phyloP scores from a whole-genome alignment of 2,329 filamentous ascomycete genomes.

The Aspergillus quadricinctus region DNA sequence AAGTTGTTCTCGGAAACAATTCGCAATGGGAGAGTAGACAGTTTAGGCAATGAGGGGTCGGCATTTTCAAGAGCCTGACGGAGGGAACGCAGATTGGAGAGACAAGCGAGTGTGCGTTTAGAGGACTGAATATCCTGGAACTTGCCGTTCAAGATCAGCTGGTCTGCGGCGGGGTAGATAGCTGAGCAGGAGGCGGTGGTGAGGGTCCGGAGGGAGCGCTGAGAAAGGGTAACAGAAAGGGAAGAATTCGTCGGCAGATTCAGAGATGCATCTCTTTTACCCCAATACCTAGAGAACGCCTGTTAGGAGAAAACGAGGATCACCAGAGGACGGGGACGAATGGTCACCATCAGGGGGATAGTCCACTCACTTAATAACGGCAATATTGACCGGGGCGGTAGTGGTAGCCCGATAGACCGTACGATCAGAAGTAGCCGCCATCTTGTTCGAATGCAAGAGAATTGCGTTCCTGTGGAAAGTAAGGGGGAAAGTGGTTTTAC shows the following conservation, averaged over 20 bases:
- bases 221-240: constrained; percentile 91
- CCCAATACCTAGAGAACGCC: constrained; percentile 67
- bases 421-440: constrained; percentile 33
- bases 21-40: constrained; percentile 71
- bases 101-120: constrained; percentile 89
- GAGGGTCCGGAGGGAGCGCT: constrained; percentile 87
- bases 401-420: constrained; percentile 85
- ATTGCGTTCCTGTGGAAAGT: constrained; percentile 6
- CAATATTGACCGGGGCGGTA: constrained; percentile 96
- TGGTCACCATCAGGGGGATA: constrained; percentile 9
- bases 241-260: constrained; percentile 98
- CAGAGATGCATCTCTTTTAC: constrained; percentile 87
- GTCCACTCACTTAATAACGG: constrained; percentile 77
- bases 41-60: constrained; percentile 72
- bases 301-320: constrained; percentile 5
- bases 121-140: constrained; percentile 74
- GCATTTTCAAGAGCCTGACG: constrained; percentile 69
- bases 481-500: constrained; percentile 6
- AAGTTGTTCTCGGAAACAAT: constrained; percentile 99
- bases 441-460: constrained; percentile 14
- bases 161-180: constrained; percentile 61
- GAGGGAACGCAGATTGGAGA: constrained; percentile 75
- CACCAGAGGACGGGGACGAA: constrained; percentile 3
- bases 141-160: constrained; percentile 78
- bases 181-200: constrained; percentile 90